Percentiles rank a stretch among this genome's conserved stretches.
These are phyloP conservation scores for Amauroascus verrucosus DNA, from an alignment of 2,329 filamentous ascomycete genomes.

Conservation along the genomic window DNA sequence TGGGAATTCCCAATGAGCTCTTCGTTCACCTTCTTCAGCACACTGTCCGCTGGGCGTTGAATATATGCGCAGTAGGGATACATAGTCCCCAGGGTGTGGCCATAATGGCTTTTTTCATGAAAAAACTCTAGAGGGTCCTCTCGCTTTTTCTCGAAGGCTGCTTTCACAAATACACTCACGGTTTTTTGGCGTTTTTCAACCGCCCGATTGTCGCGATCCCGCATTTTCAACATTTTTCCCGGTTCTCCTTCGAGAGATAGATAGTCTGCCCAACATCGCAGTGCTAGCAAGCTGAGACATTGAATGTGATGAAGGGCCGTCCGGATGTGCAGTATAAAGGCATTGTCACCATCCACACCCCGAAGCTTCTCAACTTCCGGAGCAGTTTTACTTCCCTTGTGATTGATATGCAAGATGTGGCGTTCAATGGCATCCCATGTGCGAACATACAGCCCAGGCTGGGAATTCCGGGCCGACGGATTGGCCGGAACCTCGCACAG, in stretches of 20 bases:
- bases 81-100: slow-evolving; percentile 16
- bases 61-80: slow-evolving; percentile 25
- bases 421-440: slow-evolving; percentile 28
- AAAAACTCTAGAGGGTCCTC: slow-evolving; percentile 18
- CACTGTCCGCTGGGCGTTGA: slow-evolving; percentile 14
- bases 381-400: slow-evolving; percentile 10
- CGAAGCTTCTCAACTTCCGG: slow-evolving; percentile 19
- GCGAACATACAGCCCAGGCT: slow-evolving; percentile 23
- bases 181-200: slow-evolving; percentile 18
- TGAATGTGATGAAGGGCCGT: slow-evolving; percentile 25
- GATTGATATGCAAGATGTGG: slow-evolving; percentile 21
- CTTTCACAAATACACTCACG: slow-evolving; percentile 9
- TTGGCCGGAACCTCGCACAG: slow-evolving; percentile 26
- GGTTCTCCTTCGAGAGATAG: slow-evolving; percentile 18
- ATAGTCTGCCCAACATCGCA: slow-evolving; percentile 27
- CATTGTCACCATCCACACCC: slow-evolving; percentile 21
- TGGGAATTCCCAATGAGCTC: slow-evolving; percentile 19
- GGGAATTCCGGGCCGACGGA: slow-evolving; percentile 17
- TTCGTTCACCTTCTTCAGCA: slow-evolving; percentile 20
- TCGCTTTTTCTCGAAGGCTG: slow-evolving; percentile 2
- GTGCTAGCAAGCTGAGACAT: slow-evolving; percentile 23
- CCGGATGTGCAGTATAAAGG: slow-evolving; percentile 24
- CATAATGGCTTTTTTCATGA: slow-evolving; percentile 22
- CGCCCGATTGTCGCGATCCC: slow-evolving; percentile 19
- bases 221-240: slow-evolving; percentile 15